Evolutionary conservation across 1,284 basidiomycete genomes (phyloP), one percentile per base, ranked within the genome.

Genomic region (Ustanciosporium gigantosporum): DNA sequence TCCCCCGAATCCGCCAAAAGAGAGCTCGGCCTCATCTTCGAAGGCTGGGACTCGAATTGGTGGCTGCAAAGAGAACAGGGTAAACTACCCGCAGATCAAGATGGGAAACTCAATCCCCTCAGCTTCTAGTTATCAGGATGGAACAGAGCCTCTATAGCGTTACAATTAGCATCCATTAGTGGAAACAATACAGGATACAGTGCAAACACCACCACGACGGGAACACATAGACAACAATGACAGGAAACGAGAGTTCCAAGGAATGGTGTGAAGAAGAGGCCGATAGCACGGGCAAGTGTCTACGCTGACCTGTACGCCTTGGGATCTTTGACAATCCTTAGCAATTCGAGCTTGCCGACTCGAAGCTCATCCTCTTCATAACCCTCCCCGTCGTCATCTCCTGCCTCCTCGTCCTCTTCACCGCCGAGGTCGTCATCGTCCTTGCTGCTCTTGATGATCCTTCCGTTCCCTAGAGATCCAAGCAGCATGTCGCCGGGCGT

Each of bases 391-490:
- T 47, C 58, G 25, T 51, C 24, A 22, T 56, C 66, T 13, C 43
- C 58, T 3, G 45, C 31, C 35, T 46, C 56, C 7, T 46, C 57
- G 11, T 41, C 43, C n/a, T 62, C 49, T 23, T 58, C 46, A 6
- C 47, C 66, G 6, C 77, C 75, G 45, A 81, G 75, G 24, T 76
- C 71, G 19, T 71, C 78, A 19, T 80, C 80, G 14, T 80, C 79
- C 4, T 79, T 81, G 21, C 81, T 80, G 15, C 53, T 42, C 15
- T 31, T 46, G 38, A 62, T 42, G 25, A 66, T 44, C 14, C 37
- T 53, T 6, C 60, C 60, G 0, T 41, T 42, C 16, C 48, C 46
- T 17, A 64, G 25, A 3, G 34, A 27, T n/a, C 46, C 53, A 17
- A 57, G 47, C 17, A 58, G 25, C 2, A 42, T 44, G 14, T 42